These are phyloP conservation scores for Saprolegnia diclina DNA, from an alignment of 352 stramenopile genomes.

Conservation along the genomic window DNA sequence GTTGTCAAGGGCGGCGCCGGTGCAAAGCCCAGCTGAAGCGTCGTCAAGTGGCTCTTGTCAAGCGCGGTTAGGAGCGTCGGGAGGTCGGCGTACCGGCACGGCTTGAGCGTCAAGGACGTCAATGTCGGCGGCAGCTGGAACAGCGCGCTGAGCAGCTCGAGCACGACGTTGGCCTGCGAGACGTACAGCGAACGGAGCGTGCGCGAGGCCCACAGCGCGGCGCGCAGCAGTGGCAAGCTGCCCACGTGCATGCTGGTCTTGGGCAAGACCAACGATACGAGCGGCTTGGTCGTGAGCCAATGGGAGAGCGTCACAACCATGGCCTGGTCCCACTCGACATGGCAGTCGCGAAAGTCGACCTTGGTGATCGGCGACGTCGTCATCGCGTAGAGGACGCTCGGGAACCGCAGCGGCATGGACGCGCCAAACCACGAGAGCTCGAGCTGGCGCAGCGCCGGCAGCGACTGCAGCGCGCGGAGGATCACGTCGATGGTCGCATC, in stretches of 20 bases:
- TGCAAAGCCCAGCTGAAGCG: not conserved
- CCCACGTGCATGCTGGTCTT: not conserved
- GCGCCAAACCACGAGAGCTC: constrained; percentile 15
- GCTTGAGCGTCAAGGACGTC: not conserved
- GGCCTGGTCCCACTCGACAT: not conserved
- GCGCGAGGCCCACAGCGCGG: not conserved
- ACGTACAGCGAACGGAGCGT: not conserved
- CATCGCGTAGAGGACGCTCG: not conserved
- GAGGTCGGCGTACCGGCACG: not conserved
- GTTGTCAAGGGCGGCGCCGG: too few species aligned
- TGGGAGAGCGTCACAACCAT: not conserved
- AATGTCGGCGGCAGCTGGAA: not conserved
- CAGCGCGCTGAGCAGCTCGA: not conserved
- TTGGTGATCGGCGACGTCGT: constrained; percentile 1
- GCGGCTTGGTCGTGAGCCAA: constrained; percentile 1
- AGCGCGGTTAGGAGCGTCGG: not conserved
- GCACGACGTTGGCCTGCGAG: not conserved
- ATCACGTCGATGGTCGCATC: not conserved
- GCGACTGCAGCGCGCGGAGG: not conserved
- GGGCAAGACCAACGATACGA: not conserved
- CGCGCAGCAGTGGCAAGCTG: not conserved
- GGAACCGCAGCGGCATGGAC: not conserved
- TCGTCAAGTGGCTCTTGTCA: not conserved
- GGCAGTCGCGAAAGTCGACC: constrained; percentile 10
- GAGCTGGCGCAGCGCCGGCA: not conserved